phyloP scores from a whole-genome alignment of 495 filamentous ascomycete genomes.

The Aspergillus affinis region DNA sequence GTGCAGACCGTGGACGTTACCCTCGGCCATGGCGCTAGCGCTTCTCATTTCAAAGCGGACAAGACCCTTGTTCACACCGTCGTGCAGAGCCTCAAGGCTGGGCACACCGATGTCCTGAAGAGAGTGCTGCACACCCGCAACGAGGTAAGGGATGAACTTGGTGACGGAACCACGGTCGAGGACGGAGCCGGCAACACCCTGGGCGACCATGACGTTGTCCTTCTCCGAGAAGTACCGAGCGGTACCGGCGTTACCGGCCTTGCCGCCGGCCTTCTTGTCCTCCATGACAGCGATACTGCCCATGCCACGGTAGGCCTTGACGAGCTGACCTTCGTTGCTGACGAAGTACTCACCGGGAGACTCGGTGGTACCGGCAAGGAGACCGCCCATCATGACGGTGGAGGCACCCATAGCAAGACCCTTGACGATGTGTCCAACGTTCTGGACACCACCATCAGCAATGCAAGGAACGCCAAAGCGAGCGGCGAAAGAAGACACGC shows the following conservation, averaged over 20 bases:
- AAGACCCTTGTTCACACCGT: constrained; percentile 69
- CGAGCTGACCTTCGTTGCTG: constrained; percentile 89
- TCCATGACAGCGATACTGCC: constrained; percentile 99
- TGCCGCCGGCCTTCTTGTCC: constrained; percentile 88
- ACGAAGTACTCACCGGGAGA: constrained; percentile 97
- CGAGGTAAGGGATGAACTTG: constrained; percentile 94
- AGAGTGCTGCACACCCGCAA: constrained; percentile 93
- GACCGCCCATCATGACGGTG: constrained; percentile 98
- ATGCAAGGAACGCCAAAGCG: constrained; percentile 97
- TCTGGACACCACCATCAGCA: constrained; percentile 96
- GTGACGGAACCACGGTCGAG: constrained; percentile 76
- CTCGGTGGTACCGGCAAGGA: constrained; percentile 95
- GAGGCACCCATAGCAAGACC: constrained; percentile 90
- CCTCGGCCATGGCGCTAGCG: constrained; percentile 91
- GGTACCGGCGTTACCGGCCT: constrained; percentile 91
- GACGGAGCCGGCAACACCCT: constrained; percentile 85
- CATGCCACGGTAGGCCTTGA: constrained; percentile 99
- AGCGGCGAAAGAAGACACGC: constrained; percentile 82
- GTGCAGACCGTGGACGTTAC: constrained; percentile 92
- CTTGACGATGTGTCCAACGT: constrained; percentile 98
- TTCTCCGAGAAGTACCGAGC: constrained; percentile 99
- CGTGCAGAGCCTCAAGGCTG: constrained; percentile 73
- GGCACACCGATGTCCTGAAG: constrained; percentile 91
- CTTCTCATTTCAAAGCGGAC: constrained; percentile 93
- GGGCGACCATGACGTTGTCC: constrained; percentile 88